phyloP scores from a whole-genome alignment of 1,284 basidiomycete species.

The Anthracocystis panici-leucophaei region DNA sequence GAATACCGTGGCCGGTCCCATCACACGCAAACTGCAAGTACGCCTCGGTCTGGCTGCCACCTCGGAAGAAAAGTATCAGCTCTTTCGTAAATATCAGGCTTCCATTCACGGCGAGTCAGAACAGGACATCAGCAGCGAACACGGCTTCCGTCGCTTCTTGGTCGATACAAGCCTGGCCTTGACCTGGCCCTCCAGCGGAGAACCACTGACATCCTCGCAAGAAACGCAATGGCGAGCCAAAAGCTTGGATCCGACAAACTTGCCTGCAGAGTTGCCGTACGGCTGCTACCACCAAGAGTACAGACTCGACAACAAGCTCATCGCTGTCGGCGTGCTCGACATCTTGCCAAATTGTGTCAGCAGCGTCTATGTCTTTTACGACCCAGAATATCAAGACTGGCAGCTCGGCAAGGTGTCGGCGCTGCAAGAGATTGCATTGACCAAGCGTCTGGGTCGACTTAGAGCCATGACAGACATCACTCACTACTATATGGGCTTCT shows the following conservation, averaged over 20 bases:
- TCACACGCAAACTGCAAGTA: conserved; percentile 28
- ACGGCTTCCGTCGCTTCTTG: conserved; percentile 61
- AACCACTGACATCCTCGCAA: conserved; percentile 15
- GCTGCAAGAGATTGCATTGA: conserved; percentile 58
- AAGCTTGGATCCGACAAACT: conserved; percentile 3
- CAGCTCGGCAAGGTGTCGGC: conserved; percentile 80
- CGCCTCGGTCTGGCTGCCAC: conserved; percentile 31
- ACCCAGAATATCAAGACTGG: conserved; percentile 79
- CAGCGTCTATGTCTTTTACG: conserved; percentile 96
- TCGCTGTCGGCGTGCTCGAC: conserved; percentile 91
- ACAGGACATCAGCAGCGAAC: conserved; percentile 45
- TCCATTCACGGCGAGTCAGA: conserved; percentile 56
- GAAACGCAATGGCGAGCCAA: conserved; percentile 22
- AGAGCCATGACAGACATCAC: conserved; percentile 19
- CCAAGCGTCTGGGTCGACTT: conserved; percentile 45
- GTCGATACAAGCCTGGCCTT: conserved; percentile 44
- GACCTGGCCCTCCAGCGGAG: conserved; percentile 30
- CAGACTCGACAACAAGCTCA: conserved; percentile 77
- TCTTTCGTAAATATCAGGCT: conserved; percentile 64
- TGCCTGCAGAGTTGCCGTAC: conserved; percentile 37
- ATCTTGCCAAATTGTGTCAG: conserved; percentile 90
- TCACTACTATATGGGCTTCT: conserved; percentile 57
- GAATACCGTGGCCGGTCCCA: conserved; percentile 38
- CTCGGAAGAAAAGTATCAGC: conserved; percentile 62
- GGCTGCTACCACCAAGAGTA: conserved; percentile 67